Evolutionary conservation across 1,284 basidiomycete genomes (phyloP).

Genomic region (Ganoderma boninense): DNA sequence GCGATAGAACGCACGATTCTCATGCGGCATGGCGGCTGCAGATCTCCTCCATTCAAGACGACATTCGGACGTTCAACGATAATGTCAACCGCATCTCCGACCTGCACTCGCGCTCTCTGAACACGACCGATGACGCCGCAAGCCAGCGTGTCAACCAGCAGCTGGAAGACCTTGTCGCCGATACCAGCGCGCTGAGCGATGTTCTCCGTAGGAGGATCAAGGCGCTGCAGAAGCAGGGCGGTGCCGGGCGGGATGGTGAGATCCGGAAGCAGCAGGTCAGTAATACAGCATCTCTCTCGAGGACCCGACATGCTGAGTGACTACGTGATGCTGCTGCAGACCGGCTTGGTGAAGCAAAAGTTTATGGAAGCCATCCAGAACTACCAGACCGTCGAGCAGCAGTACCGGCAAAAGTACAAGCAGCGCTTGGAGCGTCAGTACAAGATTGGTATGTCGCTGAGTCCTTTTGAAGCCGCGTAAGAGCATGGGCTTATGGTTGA

Average conservation of each 20-base stretch:
- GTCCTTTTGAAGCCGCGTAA: background rate
- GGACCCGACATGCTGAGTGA: constrained; percentile 44
- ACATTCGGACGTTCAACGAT: constrained; percentile 72
- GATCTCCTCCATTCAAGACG: constrained; percentile 81
- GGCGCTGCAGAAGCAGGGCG: constrained; percentile 76
- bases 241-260: constrained; percentile 80
- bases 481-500: background rate
- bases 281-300: constrained; percentile 16
- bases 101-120: constrained; percentile 78
- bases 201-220: constrained; percentile 84
- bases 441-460: constrained; percentile 77
- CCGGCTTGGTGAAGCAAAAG: constrained; percentile 80
- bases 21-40: background rate
- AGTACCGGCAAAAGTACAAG: constrained; percentile 93
- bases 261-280: constrained; percentile 85
- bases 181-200: constrained; percentile 80
- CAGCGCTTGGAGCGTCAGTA: constrained; percentile 96
- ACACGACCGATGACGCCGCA: constrained; percentile 79
- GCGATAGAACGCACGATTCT: background rate
- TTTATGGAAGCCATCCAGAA: constrained; percentile 88
- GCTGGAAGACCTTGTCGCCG: constrained; percentile 78
- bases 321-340: constrained; percentile 49
- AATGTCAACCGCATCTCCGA: constrained; percentile 76
- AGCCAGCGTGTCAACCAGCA: constrained; percentile 69
- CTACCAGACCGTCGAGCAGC: constrained; percentile 93